Evolutionary conservation across 768 basidiomycete genomes (phyloP), one percentile per base, ranked within the genome.

Genomic region (Pleurotus djamor): DNA sequence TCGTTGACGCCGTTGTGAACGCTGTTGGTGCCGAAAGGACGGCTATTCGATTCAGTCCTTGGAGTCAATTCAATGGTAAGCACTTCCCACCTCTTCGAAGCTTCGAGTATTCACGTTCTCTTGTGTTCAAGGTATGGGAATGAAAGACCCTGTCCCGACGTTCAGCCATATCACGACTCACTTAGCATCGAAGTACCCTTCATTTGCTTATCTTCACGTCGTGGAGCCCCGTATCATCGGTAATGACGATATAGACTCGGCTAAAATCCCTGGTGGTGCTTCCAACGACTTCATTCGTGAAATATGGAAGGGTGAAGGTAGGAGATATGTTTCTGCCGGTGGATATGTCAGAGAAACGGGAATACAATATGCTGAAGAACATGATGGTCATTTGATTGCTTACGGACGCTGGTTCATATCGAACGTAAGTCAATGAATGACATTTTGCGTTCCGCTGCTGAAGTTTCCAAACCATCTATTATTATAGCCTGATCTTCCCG

Each of bases 1-100:
- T 87, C 43, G 67, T 84, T 5, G 75, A 81, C 36, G 83, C 82
- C 1, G 70, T 88, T 1, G 73, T 71, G 3, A 66, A 75, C 0
- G 79, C 79, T 0, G 70, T 90, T 36, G 89, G 89, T 0, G 67
- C 74, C 28, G 77, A 82, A 21, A 76, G 76, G 16, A 76, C 81
- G 1, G 84, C 72, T 0, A 71, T 91, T 45, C 76, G 88, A 5
- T 43, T 89, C 36, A 82, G 83, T 60, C 87, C 84, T 2, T 88
- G 82, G 83, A 73, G 70, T 47, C 49, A 50, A 1, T 74, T 71
- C 62, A 77, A 79, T 79, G 79, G 74, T 49, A 83, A 87, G 82
- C 67, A 16, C 4, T 48, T 0, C 36, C 21, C 21, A 28, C 21
- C 21, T 28, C 21, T 28, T 13, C 44, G 60, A 41, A 41, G 10